Percentiles rank a stretch among this genome's conserved stretches.
These are phyloP conservation scores for Penicillium sp. DNA, from an alignment of 2,329 filamentous ascomycete species.

Conservation along the genomic window DNA sequence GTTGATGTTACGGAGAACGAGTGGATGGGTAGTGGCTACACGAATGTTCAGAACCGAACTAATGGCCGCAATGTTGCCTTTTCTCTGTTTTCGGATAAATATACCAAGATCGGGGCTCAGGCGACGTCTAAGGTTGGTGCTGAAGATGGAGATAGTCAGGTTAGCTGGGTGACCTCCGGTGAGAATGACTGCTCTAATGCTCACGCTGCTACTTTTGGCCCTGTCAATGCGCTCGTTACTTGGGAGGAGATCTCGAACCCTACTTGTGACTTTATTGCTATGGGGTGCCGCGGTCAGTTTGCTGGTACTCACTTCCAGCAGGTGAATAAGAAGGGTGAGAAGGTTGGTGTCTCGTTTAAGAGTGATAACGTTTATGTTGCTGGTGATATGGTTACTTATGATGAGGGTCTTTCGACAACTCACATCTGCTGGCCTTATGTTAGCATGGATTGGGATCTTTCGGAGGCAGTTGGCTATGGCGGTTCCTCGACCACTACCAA, in stretches of 20 bases:
- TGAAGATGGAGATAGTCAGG: conserved; percentile 59
- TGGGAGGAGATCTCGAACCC: conserved; percentile 66
- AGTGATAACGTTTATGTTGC: conserved; percentile 62
- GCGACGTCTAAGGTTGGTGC: conserved; percentile 60
- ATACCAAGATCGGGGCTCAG: conserved; percentile 58
- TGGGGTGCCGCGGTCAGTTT: conserved; percentile 64
- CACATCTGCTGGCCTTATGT: conserved; percentile 60
- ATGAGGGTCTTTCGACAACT: conserved; percentile 30
- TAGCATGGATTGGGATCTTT: conserved; percentile 47
- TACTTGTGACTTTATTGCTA: conserved; percentile 59
- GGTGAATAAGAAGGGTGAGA: conserved; percentile 56
- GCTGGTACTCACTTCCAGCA: conserved; percentile 65
- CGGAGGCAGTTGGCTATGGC: conserved; percentile 31
- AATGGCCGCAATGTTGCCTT: conserved; percentile 65
- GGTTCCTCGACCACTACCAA: conserved; percentile 17
- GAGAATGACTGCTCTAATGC: conserved; percentile 62
- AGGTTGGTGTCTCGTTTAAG: conserved; percentile 56
- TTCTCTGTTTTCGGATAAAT: conserved; percentile 61
- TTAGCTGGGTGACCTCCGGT: conserved; percentile 63
- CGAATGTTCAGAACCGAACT: conserved; percentile 57
- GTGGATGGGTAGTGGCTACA: conserved; percentile 64
- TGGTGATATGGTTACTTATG: conserved; percentile 65
- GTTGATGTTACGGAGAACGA: conserved; percentile 58
- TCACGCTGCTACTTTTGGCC: conserved; percentile 61
- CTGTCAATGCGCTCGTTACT: conserved; percentile 57